phyloP scores from a whole-genome alignment of 441 rosid species.

The Gossypium schwendimanii region DNA sequence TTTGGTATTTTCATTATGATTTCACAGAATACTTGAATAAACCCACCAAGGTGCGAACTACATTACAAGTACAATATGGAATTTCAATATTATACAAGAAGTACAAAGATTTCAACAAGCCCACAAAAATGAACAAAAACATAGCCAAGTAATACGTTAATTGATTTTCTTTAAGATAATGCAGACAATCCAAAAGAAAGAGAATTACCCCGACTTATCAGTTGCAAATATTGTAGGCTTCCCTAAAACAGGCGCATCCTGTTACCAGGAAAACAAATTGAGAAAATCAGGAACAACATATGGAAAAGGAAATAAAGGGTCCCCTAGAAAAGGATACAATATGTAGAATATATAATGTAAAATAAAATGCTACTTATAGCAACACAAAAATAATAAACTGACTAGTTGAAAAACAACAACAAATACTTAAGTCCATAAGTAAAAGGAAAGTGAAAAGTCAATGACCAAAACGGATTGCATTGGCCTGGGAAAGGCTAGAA shows the following conservation, averaged over 20 bases:
- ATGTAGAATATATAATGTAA: neutral
- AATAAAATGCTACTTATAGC: neutral
- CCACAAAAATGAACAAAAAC: neutral
- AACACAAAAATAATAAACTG: neutral
- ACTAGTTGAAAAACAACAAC: neutral
- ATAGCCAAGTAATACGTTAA: neutral
- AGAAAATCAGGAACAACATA: neutral
- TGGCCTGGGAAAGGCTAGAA: neutral
- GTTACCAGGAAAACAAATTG: slow-evolving; percentile 24
- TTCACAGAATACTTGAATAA: neutral
- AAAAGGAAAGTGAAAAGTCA: neutral
- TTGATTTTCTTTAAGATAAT: neutral
- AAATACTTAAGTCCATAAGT: neutral
- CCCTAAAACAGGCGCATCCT: slow-evolving; percentile 91
- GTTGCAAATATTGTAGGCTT: slow-evolving; percentile 62
- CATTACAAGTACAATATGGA: neutral
- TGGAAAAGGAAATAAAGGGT: neutral
- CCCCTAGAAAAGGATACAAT: neutral
- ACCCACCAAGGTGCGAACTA: neutral
- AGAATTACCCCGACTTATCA: slow-evolving; percentile 57
- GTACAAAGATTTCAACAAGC: neutral
- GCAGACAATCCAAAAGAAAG: slow-evolving; percentile 15
- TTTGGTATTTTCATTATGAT: neutral
- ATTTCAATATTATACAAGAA: neutral
- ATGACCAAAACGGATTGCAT: neutral